These are phyloP conservation scores for Trichoderma arundinaceum DNA, from an alignment of 2,329 filamentous ascomycete species.

Conservation along the genomic window DNA sequence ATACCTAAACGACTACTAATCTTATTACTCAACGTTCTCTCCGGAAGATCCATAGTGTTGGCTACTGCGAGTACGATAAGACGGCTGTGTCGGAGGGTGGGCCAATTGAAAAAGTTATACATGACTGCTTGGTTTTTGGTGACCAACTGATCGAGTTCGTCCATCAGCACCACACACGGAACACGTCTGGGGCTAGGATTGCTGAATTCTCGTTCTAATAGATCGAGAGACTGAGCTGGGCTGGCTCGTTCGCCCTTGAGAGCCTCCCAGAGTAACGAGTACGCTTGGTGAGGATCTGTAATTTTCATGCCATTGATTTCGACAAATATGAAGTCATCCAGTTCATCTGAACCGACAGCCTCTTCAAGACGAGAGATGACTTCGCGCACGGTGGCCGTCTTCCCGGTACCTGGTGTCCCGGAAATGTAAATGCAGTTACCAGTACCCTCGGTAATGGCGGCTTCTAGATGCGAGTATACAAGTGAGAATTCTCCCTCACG, in stretches of 20 bases:
- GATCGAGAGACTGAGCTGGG: slow-evolving; percentile 86
- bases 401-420: slow-evolving; percentile 96
- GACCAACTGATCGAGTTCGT: slow-evolving; percentile 95
- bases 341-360: slow-evolving; percentile 85
- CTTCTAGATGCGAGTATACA: slow-evolving; percentile 92
- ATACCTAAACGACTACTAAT: slow-evolving; percentile 84
- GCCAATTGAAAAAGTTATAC: slow-evolving; percentile 99
- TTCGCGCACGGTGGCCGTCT: slow-evolving; percentile 95
- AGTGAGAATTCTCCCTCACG: slow-evolving; percentile 89
- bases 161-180: slow-evolving; percentile 97
- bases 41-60: slow-evolving; percentile 98
- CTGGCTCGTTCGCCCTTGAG: slow-evolving; percentile 91
- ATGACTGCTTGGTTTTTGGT: slow-evolving; percentile 99
- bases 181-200: slow-evolving; percentile 88
- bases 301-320: slow-evolving; percentile 99
- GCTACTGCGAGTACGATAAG: slow-evolving; percentile 96
- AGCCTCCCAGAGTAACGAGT: slow-evolving; percentile 93
- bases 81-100: slow-evolving; percentile 84
- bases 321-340: slow-evolving; percentile 98
- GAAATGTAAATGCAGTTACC: slow-evolving; percentile 99
- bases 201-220: slow-evolving; percentile 90
- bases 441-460: slow-evolving; percentile 89
- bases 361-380: slow-evolving; percentile 88
- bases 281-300: slow-evolving; percentile 95
- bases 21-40: slow-evolving; percentile 96